Conservation (phyloP, 768 basidiomycete species). For the Rhodotorula toruloides region DNA sequence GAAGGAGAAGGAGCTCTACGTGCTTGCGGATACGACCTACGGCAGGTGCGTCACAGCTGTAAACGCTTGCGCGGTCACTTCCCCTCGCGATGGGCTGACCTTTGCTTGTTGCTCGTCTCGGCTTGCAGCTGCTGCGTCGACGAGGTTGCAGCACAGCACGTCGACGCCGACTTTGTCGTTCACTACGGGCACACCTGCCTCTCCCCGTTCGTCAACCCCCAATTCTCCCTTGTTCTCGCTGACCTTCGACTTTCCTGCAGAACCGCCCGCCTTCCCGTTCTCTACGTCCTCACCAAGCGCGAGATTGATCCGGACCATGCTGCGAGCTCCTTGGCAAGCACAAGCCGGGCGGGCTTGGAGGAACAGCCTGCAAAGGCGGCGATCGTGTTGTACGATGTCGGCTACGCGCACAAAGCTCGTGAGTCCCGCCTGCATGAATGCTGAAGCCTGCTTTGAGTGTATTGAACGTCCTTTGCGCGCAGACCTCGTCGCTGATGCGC, state of each 20-base stretch:
- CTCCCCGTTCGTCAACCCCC: conserved; percentile 61
- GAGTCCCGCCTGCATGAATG: conserved; percentile 28
- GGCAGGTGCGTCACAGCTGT: conserved; percentile 73
- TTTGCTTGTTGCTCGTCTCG: not conserved
- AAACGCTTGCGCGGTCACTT: too few relatives aligned
- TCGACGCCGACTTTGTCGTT: conserved; percentile 81
- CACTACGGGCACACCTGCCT: conserved; percentile 97
- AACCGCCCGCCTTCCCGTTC: conserved; percentile 76
- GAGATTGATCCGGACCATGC: conserved; percentile 54
- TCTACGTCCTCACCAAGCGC: conserved; percentile 83
- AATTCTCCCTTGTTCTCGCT: not conserved
- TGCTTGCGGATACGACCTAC: conserved; percentile 96
- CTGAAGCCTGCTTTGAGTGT: not conserved
- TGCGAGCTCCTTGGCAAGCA: conserved; percentile 37
- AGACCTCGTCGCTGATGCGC: conserved; percentile 18
- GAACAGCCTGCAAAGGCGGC: conserved; percentile 46
- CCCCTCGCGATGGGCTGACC: not conserved
- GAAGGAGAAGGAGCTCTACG: conserved; percentile 61
- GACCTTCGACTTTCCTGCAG: conserved; percentile 50
- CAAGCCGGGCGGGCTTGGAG: conserved; percentile 8
- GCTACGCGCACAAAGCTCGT: conserved; percentile 67
- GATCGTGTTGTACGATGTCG: conserved; percentile 69
- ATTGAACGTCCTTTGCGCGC: not conserved
- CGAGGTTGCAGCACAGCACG: conserved; percentile 88
- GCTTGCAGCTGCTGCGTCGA: conserved; percentile 85